Percentiles rank a stretch among this genome's conserved stretches.
These are phyloP conservation scores for Staphylotrichum tortipilum DNA, from an alignment of 495 filamentous ascomycete species.

Conservation along the genomic window DNA sequence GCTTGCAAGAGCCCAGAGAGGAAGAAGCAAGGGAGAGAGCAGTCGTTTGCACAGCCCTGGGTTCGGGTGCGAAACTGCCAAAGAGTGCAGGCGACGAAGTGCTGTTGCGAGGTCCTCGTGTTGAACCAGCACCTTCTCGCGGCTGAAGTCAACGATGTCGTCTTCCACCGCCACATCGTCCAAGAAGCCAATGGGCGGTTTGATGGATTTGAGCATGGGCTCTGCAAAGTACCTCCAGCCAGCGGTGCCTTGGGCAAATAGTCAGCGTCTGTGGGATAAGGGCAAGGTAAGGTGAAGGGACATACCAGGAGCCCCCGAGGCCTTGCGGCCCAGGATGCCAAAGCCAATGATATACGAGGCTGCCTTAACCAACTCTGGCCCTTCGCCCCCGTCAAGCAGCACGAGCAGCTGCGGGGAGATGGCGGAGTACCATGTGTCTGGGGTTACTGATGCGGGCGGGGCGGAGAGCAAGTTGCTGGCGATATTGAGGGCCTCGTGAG, in stretches of 20 bases:
- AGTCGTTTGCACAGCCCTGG: conserved; percentile 64
- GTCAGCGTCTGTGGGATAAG: background rate
- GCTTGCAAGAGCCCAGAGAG: conserved; percentile 59
- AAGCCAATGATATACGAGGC: conserved; percentile 67
- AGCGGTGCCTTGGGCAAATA: conserved; percentile 38
- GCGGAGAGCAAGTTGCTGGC: conserved; percentile 55
- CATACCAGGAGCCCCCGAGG: conserved; percentile 57
- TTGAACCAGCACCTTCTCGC: conserved; percentile 33
- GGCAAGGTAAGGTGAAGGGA: background rate
- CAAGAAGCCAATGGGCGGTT: conserved; percentile 35
- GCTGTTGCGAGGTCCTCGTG: conserved; percentile 38
- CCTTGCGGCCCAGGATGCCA: conserved; percentile 59
- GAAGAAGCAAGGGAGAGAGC: conserved; percentile 53
- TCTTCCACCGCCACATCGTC: conserved; percentile 12
- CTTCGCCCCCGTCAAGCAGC: conserved; percentile 58
- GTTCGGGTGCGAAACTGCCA: conserved; percentile 62
- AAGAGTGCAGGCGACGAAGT: conserved; percentile 47
- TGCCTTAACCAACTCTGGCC: conserved; percentile 54
- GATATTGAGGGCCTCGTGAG: conserved; percentile 62
- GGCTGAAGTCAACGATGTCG: conserved; percentile 34
- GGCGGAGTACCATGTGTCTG: conserved; percentile 50
- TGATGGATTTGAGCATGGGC: conserved; percentile 54
- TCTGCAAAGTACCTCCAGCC: conserved; percentile 63
- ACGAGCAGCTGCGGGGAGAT: conserved; percentile 59
- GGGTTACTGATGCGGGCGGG: conserved; percentile 49